Conservation (phyloP, 208 protist species). For the Leishmania tropica region DNA sequence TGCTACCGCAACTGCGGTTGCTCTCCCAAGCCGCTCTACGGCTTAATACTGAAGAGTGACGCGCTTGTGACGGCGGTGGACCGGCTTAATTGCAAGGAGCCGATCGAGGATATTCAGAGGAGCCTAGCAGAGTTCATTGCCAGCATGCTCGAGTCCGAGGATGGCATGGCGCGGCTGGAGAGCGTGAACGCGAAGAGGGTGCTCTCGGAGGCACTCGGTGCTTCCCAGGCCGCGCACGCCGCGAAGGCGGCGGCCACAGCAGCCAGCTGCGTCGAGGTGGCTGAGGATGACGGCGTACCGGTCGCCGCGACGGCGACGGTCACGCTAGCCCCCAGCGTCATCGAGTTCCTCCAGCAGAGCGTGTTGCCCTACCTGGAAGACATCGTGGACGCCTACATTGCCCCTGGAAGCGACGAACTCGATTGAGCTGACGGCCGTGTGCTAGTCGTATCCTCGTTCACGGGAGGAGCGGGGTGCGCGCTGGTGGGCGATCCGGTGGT, state of each 20-base stretch:
- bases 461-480: neutral
- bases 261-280: slow-evolving; percentile 28
- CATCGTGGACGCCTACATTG: slow-evolving; percentile 76
- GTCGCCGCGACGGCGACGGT: slow-evolving; percentile 1
- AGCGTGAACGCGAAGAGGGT: slow-evolving; percentile 78
- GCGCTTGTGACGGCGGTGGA: slow-evolving; percentile 50
- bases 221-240: slow-evolving; percentile 23
- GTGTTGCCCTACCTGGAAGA: slow-evolving; percentile 83
- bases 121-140: slow-evolving; percentile 69
- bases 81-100: slow-evolving; percentile 41
- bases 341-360: slow-evolving; percentile 56
- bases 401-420: slow-evolving; percentile 64
- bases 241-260: neutral
- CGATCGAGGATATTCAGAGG: slow-evolving; percentile 51
- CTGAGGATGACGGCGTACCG: slow-evolving; percentile 32
- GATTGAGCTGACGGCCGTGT: slow-evolving; percentile 36
- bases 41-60: slow-evolving; percentile 49
- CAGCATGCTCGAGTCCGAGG: slow-evolving; percentile 65
- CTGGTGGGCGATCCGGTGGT: neutral
- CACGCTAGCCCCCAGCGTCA: slow-evolving; percentile 27
- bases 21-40: slow-evolving; percentile 47
- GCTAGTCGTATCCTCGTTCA: neutral
- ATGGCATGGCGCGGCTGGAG: slow-evolving; percentile 70
- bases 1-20: slow-evolving; percentile 80
- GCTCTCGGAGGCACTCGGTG: slow-evolving; percentile 38